These are phyloP conservation scores for Arthrobotrys iridis DNA, from an alignment of 2,329 filamentous ascomycete species.

Conservation along the genomic window DNA sequence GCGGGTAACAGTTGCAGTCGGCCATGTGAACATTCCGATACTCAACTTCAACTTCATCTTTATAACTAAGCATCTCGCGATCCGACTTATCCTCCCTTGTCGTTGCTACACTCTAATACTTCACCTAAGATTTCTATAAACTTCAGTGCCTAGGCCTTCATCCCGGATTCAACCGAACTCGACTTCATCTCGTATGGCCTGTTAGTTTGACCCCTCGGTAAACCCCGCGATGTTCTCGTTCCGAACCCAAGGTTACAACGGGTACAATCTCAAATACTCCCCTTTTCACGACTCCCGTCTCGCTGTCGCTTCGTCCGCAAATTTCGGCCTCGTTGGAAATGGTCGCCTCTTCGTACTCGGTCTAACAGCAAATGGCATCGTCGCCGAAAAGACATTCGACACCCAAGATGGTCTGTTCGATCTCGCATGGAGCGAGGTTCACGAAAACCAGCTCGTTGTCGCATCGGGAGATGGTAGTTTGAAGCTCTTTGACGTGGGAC, in stretches of 20 bases:
- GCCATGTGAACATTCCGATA: constrained; percentile 8
- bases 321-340: constrained; percentile 97
- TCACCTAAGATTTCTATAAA: neutral
- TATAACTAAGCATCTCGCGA: neutral
- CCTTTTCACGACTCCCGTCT: constrained; percentile 96
- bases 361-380: constrained; percentile 82
- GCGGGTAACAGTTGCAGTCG: constrained; percentile 6
- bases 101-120: neutral
- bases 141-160: neutral
- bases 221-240: constrained; percentile 80
- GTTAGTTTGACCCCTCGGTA: neutral
- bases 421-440: constrained; percentile 91
- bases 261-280: constrained; percentile 97
- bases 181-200: neutral
- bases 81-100: too few species aligned
- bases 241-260: constrained; percentile 91
- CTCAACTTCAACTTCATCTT: constrained; percentile 1
- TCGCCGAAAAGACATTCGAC: constrained; percentile 90
- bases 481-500: constrained; percentile 87
- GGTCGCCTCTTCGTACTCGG: constrained; percentile 86
- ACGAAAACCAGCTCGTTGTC: constrained; percentile 91
- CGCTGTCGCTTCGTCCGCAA: constrained; percentile 87
- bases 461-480: constrained; percentile 93
- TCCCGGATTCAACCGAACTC: neutral
- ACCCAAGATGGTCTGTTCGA: constrained; percentile 98